phyloP scores from a whole-genome alignment of 192 early-diverging fungal species.

The Coemansia asiatica region DNA sequence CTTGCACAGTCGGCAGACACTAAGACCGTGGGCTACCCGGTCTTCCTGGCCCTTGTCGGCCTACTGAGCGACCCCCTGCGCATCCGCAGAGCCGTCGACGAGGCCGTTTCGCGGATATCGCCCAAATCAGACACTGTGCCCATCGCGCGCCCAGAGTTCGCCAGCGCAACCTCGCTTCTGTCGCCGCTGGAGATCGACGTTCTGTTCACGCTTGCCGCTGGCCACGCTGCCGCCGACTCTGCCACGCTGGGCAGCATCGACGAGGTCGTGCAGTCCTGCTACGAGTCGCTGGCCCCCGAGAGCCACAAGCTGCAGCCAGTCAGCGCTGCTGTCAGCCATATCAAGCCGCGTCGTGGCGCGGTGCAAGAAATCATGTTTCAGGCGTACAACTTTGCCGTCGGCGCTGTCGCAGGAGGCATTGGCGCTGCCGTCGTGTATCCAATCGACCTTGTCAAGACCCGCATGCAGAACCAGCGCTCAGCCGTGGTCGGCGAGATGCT shows the following conservation, averaged over 20 bases:
- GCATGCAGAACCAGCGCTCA: constrained; percentile 97
- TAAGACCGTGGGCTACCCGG: constrained; percentile 56
- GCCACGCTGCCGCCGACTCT: constrained; percentile 20
- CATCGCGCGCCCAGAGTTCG: constrained; percentile 18
- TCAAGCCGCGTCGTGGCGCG: constrained; percentile 10
- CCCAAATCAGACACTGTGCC: constrained; percentile 12
- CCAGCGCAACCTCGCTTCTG: constrained; percentile 23
- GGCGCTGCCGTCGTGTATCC: constrained; percentile 96
- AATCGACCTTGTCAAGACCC: constrained; percentile 96
- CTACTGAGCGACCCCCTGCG: constrained; percentile 41
- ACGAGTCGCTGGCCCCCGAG: constrained; percentile 29
- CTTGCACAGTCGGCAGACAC: constrained; percentile 30
- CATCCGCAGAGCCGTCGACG: constrained; percentile 49
- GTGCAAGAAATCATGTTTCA: constrained; percentile 58
- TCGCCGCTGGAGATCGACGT: constrained; percentile 52
- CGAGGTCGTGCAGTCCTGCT: constrained; percentile 22
- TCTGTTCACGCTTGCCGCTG: constrained; percentile 47
- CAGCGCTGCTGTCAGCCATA: neutral
- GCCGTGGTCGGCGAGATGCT: constrained; percentile 85
- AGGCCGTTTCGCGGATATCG: constrained; percentile 23
- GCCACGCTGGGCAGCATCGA: constrained; percentile 23
- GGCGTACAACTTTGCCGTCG: constrained; percentile 76
- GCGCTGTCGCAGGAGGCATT: constrained; percentile 87
- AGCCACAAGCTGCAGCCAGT: constrained; percentile 5
- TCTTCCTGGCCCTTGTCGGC: constrained; percentile 50